Evolutionary conservation across 2,329 filamentous ascomycete genomes (phyloP).

Genomic region (Aspergillus unguis): DNA sequence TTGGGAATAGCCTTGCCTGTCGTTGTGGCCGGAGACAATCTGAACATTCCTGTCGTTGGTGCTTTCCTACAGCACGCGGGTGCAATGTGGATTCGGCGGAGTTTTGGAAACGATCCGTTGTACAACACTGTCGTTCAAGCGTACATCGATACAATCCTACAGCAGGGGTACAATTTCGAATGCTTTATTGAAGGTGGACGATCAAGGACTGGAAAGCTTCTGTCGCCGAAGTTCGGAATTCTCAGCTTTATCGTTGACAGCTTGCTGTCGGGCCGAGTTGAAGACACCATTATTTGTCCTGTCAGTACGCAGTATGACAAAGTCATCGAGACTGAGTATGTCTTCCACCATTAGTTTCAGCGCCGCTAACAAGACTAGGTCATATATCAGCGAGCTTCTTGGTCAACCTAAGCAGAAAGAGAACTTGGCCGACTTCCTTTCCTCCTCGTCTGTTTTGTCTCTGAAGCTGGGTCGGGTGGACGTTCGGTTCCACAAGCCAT

Average conservation of each 20-base stretch:
- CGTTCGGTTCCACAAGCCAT: conserved; percentile 93
- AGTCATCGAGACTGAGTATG: conserved; percentile 85
- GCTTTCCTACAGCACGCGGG: conserved; percentile 92
- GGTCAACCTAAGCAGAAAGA: conserved; percentile 95
- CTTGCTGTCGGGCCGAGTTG: conserved; percentile 77
- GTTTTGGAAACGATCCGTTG: conserved; percentile 86
- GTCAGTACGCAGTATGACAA: conserved; percentile 99
- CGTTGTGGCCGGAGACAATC: conserved; percentile 90
- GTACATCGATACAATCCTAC: conserved; percentile 88
- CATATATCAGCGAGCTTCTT: conserved; percentile 89
- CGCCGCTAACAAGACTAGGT: conserved; percentile 42
- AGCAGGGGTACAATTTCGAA: conserved; percentile 90
- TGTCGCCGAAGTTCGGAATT: conserved; percentile 94
- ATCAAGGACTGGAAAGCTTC: conserved; percentile 86
- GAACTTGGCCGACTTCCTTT: conserved; percentile 85
- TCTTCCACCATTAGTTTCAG: background rate
- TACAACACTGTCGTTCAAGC: conserved; percentile 92
- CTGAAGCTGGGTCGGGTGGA: conserved; percentile 88
- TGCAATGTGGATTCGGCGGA: conserved; percentile 92
- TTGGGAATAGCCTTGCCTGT: conserved; percentile 84
- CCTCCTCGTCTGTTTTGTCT: conserved; percentile 81
- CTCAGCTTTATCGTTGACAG: conserved; percentile 88
- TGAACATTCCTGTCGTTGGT: conserved; percentile 90
- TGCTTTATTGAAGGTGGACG: conserved; percentile 97
- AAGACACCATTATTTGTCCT: conserved; percentile 90